phyloP scores from a whole-genome alignment of 768 basidiomycete species.

The Multifurca ochricompacta region DNA sequence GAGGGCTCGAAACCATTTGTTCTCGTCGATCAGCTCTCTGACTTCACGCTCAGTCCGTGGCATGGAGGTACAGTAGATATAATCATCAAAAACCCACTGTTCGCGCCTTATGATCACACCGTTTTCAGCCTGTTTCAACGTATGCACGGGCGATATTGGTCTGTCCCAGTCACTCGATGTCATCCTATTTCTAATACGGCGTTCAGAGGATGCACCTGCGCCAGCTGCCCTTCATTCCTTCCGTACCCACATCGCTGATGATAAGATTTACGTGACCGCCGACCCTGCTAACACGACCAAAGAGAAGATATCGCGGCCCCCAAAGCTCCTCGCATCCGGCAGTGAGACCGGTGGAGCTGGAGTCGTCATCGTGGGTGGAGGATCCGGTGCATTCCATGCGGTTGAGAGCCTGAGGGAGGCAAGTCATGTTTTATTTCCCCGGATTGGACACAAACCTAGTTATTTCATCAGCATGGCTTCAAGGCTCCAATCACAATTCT shows the following conservation, averaged over 20 bases:
- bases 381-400: slow-evolving; percentile 67
- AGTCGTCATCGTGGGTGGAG: slow-evolving; percentile 82
- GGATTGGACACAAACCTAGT: background rate
- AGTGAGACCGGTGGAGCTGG: slow-evolving; percentile 47
- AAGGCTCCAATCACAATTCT: slow-evolving; percentile 69
- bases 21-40: background rate
- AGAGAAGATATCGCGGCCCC: slow-evolving; percentile 56
- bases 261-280: slow-evolving; percentile 76
- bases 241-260: slow-evolving; percentile 54
- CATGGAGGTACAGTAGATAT: slow-evolving; percentile 76
- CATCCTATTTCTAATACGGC: slow-evolving; percentile 18
- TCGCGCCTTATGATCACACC: background rate
- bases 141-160: slow-evolving; percentile 80
- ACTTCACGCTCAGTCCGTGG: slow-evolving; percentile 52
- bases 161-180: slow-evolving; percentile 15
- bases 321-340: slow-evolving; percentile 44
- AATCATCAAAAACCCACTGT: background rate
- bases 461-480: slow-evolving; percentile 56
- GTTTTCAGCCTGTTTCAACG: slow-evolving; percentile 72
- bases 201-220: slow-evolving; percentile 80
- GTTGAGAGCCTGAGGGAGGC: slow-evolving; percentile 82
- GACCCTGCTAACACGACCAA: slow-evolving; percentile 52
- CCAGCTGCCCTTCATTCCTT: slow-evolving; percentile 74
- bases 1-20: slow-evolving; percentile 22
- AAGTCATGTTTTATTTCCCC: slow-evolving; percentile 13